phyloP scores from a whole-genome alignment of 257 asterid species.

The Gynochthodes officinalis region DNA sequence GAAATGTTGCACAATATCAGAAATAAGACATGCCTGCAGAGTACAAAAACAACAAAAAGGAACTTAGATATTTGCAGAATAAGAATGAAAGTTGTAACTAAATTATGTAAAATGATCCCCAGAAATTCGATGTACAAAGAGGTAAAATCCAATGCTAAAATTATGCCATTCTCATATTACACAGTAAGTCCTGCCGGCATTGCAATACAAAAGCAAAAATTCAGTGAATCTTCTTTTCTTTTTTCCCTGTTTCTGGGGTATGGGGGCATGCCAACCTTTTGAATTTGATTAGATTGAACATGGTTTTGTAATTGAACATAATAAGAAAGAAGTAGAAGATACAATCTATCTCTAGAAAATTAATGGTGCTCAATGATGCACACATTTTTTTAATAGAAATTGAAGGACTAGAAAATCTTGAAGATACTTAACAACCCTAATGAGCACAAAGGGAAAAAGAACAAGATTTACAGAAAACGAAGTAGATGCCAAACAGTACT shows the following conservation, averaged over 20 bases:
- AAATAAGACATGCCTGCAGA: conserved; percentile 91
- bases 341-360: too few relatives aligned
- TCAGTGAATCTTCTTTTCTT: background rate
- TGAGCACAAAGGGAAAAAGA: background rate
- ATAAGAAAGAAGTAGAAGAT: background rate
- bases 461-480: background rate
- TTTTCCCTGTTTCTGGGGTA: too few relatives aligned
- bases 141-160: background rate
- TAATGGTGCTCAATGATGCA: background rate
- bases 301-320: background rate
- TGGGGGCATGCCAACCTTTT: background rate
- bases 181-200: background rate
- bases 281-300: background rate
- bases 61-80: background rate
- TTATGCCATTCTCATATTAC: background rate
- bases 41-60: conserved; percentile 19
- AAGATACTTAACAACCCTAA: background rate
- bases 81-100: background rate
- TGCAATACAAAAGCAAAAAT: background rate
- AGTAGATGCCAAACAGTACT: background rate
- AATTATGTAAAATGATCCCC: background rate
- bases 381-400: background rate
- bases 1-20: conserved; percentile 94
- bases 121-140: background rate
- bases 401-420: background rate